Conservation (phyloP, 805 yeast genomes). For the Candida ortonii region DNA sequence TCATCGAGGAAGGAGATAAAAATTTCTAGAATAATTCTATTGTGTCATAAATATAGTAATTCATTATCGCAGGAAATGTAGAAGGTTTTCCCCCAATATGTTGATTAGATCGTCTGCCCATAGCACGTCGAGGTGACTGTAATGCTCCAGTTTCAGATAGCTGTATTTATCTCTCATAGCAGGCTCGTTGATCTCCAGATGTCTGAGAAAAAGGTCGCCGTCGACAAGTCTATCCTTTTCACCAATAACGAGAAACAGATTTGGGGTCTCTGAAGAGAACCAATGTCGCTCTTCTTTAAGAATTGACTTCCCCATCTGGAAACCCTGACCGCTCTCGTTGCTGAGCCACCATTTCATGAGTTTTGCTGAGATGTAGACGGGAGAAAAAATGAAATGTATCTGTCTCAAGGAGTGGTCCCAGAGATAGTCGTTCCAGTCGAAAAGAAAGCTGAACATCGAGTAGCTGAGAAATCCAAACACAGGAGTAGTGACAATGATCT, state of each 20-base stretch:
- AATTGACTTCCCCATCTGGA: slow-evolving; percentile 42
- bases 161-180: slow-evolving; percentile 35
- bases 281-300: slow-evolving; percentile 53
- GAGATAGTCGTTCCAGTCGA: slow-evolving; percentile 79
- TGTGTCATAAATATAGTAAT: slow-evolving; percentile 2
- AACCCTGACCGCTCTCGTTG: slow-evolving; percentile 46
- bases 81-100: slow-evolving; percentile 54
- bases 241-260: slow-evolving; percentile 66
- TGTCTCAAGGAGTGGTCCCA: slow-evolving; percentile 71
- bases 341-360: slow-evolving; percentile 91
- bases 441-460: slow-evolving; percentile 79
- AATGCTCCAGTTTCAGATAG: slow-evolving; percentile 50
- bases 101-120: slow-evolving; percentile 84
- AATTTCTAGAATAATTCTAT: slow-evolving; percentile 16
- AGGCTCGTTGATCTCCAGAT: slow-evolving; percentile 60
- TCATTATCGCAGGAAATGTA: slow-evolving; percentile 29
- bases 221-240: slow-evolving; percentile 75
- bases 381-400: slow-evolving; percentile 81
- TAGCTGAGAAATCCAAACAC: slow-evolving; percentile 66
- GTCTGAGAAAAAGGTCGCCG: slow-evolving; percentile 62
- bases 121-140: slow-evolving; percentile 85
- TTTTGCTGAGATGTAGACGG: slow-evolving; percentile 74
- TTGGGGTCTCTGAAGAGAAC: slow-evolving; percentile 54
- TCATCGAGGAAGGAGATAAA: slow-evolving; percentile 56
- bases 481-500: slow-evolving; percentile 44